These are phyloP conservation scores for Naegleria fowleri DNA, from an alignment of 208 protist genomes.

Conservation along the genomic window DNA sequence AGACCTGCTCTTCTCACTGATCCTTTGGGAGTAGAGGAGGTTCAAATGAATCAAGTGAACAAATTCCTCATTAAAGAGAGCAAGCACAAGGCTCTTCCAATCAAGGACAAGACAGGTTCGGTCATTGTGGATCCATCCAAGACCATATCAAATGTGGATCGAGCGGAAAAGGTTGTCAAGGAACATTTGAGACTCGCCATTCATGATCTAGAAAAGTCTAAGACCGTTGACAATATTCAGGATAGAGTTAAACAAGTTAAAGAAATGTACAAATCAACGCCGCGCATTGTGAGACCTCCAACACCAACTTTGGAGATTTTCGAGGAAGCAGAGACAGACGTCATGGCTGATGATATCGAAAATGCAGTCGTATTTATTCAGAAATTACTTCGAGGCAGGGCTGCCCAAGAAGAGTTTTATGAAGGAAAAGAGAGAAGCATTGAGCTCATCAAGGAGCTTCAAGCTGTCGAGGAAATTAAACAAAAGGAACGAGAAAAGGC, in stretches of 20 bases:
- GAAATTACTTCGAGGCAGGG: constrained; percentile 72
- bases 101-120: not conserved
- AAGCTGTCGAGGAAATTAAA: constrained; percentile 74
- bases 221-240: not conserved
- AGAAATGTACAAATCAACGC: constrained; percentile 74
- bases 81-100: not conserved
- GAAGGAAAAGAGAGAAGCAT: constrained; percentile 81
- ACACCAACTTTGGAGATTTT: constrained; percentile 70
- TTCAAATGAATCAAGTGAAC: not conserved
- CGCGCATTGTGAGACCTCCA: constrained; percentile 69
- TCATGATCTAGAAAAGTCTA: not conserved
- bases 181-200: not conserved
- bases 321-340: not conserved
- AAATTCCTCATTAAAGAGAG: not conserved
- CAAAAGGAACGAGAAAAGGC: constrained; percentile 45
- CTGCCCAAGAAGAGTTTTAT: constrained; percentile 84
- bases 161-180: not conserved
- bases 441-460: constrained; percentile 79
- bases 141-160: not conserved
- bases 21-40: constrained; percentile 1
- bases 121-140: not conserved
- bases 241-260: constrained; percentile 47
- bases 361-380: constrained; percentile 75
- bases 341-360: constrained; percentile 61
- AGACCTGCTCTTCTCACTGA: constrained; percentile 21